phyloP scores from a whole-genome alignment of 2,329 filamentous ascomycete genomes.

The Volutella citrinella region DNA sequence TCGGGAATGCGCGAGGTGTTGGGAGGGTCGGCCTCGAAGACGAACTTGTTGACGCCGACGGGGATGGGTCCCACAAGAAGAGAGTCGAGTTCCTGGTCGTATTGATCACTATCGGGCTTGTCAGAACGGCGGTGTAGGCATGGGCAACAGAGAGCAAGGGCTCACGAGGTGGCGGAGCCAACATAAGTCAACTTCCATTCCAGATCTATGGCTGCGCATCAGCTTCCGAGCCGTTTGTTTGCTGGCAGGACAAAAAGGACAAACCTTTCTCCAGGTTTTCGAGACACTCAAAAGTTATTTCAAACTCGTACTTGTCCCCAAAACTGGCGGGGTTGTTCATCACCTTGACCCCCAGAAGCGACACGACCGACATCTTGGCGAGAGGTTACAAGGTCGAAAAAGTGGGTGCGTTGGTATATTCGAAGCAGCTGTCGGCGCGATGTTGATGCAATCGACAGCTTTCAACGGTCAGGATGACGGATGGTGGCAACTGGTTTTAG shows the following conservation, averaged over 20 bases:
- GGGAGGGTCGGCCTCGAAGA: slow-evolving; percentile 93
- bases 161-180: slow-evolving; percentile 94
- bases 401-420: too few relatives aligned
- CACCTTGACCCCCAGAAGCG: slow-evolving; percentile 90
- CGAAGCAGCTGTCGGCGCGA: neutral
- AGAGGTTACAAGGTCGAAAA: neutral
- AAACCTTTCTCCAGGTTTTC: slow-evolving; percentile 90
- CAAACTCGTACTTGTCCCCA: slow-evolving; percentile 89
- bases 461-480: neutral
- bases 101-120: slow-evolving; percentile 86
- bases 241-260: slow-evolving; percentile 10
- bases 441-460: neutral
- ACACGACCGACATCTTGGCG: slow-evolving; percentile 83
- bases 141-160: too few relatives aligned
- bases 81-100: slow-evolving; percentile 97
- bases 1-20: slow-evolving; percentile 88
- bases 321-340: slow-evolving; percentile 97
- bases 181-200: slow-evolving; percentile 99
- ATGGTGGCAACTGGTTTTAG: neutral
- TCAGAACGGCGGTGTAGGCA: too few relatives aligned
- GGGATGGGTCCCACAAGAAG: slow-evolving; percentile 97
- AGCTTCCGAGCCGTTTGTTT: slow-evolving; percentile 17
- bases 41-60: slow-evolving; percentile 96
- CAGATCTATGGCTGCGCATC: slow-evolving; percentile 82
- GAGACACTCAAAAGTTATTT: slow-evolving; percentile 98